Evolutionary conservation across 768 basidiomycete genomes (phyloP).

Genomic region (Psilocybe subaeruginosa): DNA sequence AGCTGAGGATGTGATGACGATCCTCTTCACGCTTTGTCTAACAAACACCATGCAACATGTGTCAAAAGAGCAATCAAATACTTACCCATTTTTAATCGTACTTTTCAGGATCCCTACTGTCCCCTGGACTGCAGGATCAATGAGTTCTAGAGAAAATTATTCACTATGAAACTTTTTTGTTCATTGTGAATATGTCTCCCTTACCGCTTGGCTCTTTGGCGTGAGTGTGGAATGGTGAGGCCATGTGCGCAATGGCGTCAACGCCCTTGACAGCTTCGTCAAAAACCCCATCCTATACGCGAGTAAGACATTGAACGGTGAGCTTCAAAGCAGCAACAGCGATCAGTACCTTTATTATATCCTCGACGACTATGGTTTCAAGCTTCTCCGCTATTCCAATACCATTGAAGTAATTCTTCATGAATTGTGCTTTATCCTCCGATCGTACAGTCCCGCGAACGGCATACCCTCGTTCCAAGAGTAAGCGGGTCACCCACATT

Average conservation of each 20-base stretch:
- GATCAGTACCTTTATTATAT: constrained; percentile 48
- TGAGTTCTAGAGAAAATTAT: constrained; percentile 47
- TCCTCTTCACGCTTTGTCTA: constrained; percentile 57
- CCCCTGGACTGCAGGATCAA: constrained; percentile 73
- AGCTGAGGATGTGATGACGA: constrained; percentile 70
- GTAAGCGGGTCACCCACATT: constrained; percentile 50
- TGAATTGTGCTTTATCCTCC: constrained; percentile 54
- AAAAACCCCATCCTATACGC: constrained; percentile 67
- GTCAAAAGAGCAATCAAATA: neutral
- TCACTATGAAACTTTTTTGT: no score
- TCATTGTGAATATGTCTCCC: neutral
- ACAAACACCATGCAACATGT: neutral
- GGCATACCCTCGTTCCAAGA: constrained; percentile 64
- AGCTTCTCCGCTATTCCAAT: constrained; percentile 53
- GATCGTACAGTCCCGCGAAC: constrained; percentile 73
- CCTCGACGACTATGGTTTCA: constrained; percentile 67
- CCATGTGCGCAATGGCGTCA: constrained; percentile 36
- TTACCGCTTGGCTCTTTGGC: constrained; percentile 45
- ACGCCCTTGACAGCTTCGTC: constrained; percentile 80
- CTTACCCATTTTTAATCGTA: constrained; percentile 55
- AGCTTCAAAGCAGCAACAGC: no score
- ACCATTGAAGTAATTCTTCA: constrained; percentile 57
- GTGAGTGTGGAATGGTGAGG: constrained; percentile 59
- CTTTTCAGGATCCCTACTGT: constrained; percentile 66
- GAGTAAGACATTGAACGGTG: no score